These are phyloP conservation scores for Cryptococcus sp. DNA, from an alignment of 1,284 basidiomycete genomes.

Conservation along the genomic window DNA sequence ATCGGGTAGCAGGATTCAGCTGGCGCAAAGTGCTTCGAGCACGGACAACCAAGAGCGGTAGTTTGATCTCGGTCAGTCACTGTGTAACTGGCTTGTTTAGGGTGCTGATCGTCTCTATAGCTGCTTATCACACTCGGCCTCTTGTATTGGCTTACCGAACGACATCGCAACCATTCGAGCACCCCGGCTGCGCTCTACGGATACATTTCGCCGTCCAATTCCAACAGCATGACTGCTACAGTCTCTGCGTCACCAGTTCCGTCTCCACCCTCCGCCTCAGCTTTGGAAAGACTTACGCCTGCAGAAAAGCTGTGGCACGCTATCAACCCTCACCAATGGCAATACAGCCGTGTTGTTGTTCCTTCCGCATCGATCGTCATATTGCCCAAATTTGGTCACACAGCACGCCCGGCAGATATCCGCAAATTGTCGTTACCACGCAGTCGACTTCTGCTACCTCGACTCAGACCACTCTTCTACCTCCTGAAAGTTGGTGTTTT, in stretches of 20 bases:
- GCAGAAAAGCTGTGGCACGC: constrained; percentile 67
- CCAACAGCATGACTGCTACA: constrained; percentile 19
- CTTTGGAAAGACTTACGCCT: constrained; percentile 31
- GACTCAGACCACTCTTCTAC: constrained; percentile 62
- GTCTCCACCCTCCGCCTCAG: constrained; percentile 11
- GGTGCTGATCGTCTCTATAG: constrained; percentile 11
- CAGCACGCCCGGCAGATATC: constrained; percentile 43
- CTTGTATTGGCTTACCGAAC: constrained; percentile 50
- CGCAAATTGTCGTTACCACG: constrained; percentile 38
- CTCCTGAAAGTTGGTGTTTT: constrained; percentile 77
- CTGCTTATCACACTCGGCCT: constrained; percentile 47
- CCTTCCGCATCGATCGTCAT: constrained; percentile 77
- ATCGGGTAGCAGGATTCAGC: constrained; percentile 14
- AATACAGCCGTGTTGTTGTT: constrained; percentile 74
- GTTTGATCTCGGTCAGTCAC: constrained; percentile 67
- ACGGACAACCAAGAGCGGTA: constrained; percentile 76
- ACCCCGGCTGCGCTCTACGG: constrained; percentile 44
- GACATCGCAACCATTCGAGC: constrained; percentile 22
- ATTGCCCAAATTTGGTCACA: constrained; percentile 54
- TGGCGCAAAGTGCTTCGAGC: constrained; percentile 61
- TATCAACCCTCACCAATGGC: constrained; percentile 70
- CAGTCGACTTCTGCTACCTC: constrained; percentile 44
- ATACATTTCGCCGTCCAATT: constrained; percentile 31
- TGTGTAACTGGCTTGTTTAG: constrained; percentile 2
- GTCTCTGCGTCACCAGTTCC: constrained; percentile 7